These are phyloP conservation scores for Quaeritorhiza haematococci DNA, from an alignment of 371 early-diverging fungal genomes.

Conservation along the genomic window DNA sequence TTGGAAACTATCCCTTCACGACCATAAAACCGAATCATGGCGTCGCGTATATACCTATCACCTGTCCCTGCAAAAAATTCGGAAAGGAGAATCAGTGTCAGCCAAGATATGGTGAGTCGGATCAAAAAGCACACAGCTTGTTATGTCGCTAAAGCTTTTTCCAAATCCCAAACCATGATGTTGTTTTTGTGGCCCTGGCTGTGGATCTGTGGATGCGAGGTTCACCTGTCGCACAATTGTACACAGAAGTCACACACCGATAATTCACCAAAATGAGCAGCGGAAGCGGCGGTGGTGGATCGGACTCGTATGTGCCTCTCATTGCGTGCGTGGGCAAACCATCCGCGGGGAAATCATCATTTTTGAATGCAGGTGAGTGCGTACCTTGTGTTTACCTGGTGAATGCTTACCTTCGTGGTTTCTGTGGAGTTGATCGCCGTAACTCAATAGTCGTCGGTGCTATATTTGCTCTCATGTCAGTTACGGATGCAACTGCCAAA, in stretches of 20 bases:
- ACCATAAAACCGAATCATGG: slow-evolving; percentile 75
- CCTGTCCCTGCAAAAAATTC: slow-evolving; percentile 64
- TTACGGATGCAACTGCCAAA: slow-evolving; percentile 76
- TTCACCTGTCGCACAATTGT: no score
- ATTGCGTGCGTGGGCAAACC: slow-evolving; percentile 78
- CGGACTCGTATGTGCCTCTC: slow-evolving; percentile 45
- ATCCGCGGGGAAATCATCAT: slow-evolving; percentile 44
- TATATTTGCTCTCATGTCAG: no score
- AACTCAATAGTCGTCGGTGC: no score
- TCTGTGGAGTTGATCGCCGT: slow-evolving; percentile 24
- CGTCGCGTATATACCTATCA: slow-evolving; percentile 61
- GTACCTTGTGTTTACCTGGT: not conserved
- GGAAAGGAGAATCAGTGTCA: slow-evolving; percentile 50
- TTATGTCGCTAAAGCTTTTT: no score
- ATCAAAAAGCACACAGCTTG: not conserved
- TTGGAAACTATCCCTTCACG: slow-evolving; percentile 79
- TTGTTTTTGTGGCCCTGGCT: no score
- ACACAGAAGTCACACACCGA: no score
- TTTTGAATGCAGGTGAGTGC: slow-evolving; percentile 28
- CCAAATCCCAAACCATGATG: no score
- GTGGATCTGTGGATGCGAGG: no score
- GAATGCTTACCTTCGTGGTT: slow-evolving; percentile 45
- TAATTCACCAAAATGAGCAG: no score
- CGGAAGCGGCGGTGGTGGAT: not conserved
- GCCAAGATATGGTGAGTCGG: slow-evolving; percentile 59